Evolutionary conservation across 345 rosid species (phyloP).

Genomic region (Laguncularia racemosa): DNA sequence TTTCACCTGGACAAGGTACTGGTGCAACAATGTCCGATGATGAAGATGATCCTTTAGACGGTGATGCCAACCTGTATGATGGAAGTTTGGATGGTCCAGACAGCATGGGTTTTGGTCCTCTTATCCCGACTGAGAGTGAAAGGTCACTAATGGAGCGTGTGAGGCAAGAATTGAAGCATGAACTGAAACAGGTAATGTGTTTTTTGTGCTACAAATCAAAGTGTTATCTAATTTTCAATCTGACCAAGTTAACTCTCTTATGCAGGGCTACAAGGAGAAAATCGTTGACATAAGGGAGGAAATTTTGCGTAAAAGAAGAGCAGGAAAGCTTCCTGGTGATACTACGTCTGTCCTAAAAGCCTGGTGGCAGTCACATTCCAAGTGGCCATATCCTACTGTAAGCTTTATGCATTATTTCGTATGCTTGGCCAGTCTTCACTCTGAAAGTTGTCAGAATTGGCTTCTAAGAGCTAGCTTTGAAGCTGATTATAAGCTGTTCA

Average conservation of each 20-base stretch:
- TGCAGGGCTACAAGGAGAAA: slow-evolving; percentile 93
- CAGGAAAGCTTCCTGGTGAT: slow-evolving; percentile 96
- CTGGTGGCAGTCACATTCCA: slow-evolving; percentile 98
- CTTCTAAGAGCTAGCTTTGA: too few species aligned
- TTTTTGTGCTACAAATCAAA: too few species aligned
- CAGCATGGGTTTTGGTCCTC: slow-evolving; percentile 86
- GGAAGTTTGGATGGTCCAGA: slow-evolving; percentile 64
- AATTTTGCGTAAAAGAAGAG: slow-evolving; percentile 94
- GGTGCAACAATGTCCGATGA: slow-evolving; percentile 99
- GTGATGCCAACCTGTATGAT: slow-evolving; percentile 77
- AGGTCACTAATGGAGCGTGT: slow-evolving; percentile 97
- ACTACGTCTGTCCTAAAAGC: slow-evolving; percentile 83
- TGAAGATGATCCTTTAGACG: slow-evolving; percentile 88
- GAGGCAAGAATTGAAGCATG: slow-evolving; percentile 93
- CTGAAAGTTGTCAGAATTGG: too few species aligned
- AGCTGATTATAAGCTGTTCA: too few species aligned
- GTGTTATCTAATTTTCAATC: too few species aligned
- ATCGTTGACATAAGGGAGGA: slow-evolving; percentile 93
- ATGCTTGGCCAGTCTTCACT: neutral
- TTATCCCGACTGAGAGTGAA: slow-evolving; percentile 88
- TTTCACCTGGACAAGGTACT: slow-evolving; percentile 91
- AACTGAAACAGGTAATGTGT: slow-evolving; percentile 73
- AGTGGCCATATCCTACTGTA: slow-evolving; percentile 99
- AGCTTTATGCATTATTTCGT: neutral
- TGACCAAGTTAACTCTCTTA: neutral